Base-by-base conservation (phyloP, 257 asterid genomes). In the Verbascum thapsus region DNA sequence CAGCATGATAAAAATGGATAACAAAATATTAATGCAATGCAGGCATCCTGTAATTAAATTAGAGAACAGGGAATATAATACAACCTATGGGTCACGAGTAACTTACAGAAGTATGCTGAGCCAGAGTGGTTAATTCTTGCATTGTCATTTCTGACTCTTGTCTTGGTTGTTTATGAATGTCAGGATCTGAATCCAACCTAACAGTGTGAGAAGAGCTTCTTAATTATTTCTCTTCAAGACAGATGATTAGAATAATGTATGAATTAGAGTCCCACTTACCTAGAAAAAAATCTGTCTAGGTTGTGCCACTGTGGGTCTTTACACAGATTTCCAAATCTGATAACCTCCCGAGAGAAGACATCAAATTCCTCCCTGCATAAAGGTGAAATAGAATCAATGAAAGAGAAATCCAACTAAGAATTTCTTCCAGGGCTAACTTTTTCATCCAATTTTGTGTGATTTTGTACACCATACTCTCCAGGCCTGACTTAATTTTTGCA, bases 251-350 rank as follows among this genome's bases (percentile, higher is more conserved):
- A 32, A 70, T 22, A 44, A 54, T 26, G 60, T 47, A 63, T 61
- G 48, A 67, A 35, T 52, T 56, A 47, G 50, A 56, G 22, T 35
- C 26, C 48, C 15, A 72, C 91, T 74, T 80, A 94, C 99, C 79
- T 84, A 4, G 80, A 71, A 74, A 94, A 94, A 67, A 78, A 90
- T 67, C 99, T 84, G 64, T 74, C 88, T 43, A 94, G 78, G 71
- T 86, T 81, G 85, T 94, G 98, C 99, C 99, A 94, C 59, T 94
- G 99, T 16, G 98, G 96, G 73, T 94, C 99, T 81, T 83, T 94
- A 77, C 99, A 90, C 79, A 88, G 55, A 78, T 94, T 81, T 56
- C 99, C 99, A 62, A 94, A 94, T 72, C 99, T 82, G 52, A 89
- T 68, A 37, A 94, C 90, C 87, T 94, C 99, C 6, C 95, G 94